These are phyloP conservation scores for Aureobasidium lini DNA, from an alignment of 2,329 filamentous ascomycete genomes.

Conservation along the genomic window DNA sequence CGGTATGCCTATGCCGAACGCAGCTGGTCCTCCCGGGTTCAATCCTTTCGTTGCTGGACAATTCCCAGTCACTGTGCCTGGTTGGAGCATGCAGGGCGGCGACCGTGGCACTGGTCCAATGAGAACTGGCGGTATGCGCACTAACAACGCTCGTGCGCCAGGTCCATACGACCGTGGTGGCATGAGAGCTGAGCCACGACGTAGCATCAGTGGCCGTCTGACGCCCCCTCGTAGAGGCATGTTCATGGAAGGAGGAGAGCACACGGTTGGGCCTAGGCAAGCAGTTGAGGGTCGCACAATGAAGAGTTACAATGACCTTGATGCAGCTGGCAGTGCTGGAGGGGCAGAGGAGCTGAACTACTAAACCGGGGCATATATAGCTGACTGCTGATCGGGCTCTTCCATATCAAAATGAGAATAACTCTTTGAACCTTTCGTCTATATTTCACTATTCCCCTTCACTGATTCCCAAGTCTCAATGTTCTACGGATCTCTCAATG, in stretches of 20 bases:
- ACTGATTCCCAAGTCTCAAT: no score
- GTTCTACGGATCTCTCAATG: no score
- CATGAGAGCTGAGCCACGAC: slow-evolving; percentile 55
- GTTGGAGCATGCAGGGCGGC: slow-evolving; percentile 24
- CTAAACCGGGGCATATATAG: slow-evolving; percentile 34
- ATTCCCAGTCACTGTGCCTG: slow-evolving; percentile 14
- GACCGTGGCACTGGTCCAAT: slow-evolving; percentile 28
- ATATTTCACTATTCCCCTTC: not conserved
- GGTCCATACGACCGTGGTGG: slow-evolving; percentile 25
- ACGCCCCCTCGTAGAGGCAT: slow-evolving; percentile 47
- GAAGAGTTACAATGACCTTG: slow-evolving; percentile 95
- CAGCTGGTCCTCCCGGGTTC: slow-evolving; percentile 11
- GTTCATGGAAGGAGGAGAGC: slow-evolving; percentile 65
- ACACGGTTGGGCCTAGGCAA: slow-evolving; percentile 74
- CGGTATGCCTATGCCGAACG: slow-evolving; percentile 6
- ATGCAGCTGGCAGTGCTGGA: slow-evolving; percentile 53
- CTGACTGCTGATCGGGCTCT: not conserved
- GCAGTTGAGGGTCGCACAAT: slow-evolving; percentile 86
- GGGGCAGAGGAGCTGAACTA: slow-evolving; percentile 87
- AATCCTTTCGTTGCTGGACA: slow-evolving; percentile 16
- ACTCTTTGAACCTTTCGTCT: not conserved
- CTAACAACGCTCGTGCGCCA: slow-evolving; percentile 17
- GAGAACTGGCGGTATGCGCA: slow-evolving; percentile 35
- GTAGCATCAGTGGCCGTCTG: slow-evolving; percentile 40
- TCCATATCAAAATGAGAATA: not conserved